Conservation (phyloP, 2,329 filamentous ascomycete genomes). For the Rugonectria rugulosa region DNA sequence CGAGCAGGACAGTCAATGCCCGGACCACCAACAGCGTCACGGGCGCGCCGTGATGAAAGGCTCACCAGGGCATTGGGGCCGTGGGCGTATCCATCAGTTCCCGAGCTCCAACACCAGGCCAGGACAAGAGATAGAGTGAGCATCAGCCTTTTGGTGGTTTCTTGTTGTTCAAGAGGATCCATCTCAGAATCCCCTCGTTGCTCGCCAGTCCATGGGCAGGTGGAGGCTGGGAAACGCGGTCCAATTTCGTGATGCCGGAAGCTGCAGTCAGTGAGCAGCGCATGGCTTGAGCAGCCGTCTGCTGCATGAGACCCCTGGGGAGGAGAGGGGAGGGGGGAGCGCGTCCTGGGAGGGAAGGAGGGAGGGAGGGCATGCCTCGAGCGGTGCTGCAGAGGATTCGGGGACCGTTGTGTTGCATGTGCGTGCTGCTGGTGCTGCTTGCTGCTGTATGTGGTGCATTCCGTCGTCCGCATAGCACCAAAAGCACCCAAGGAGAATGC, state of each 20-base stretch:
- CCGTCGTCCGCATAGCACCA: constrained; percentile 4
- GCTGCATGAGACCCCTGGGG: constrained; percentile 14
- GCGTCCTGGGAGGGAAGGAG: neutral
- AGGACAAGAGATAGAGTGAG: neutral
- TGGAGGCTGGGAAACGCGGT: constrained; percentile 18
- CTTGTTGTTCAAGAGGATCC: constrained; percentile 16
- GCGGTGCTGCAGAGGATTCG: neutral
- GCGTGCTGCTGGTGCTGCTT: constrained; percentile 10
- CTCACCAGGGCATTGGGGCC: constrained; percentile 23
- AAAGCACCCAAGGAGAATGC: constrained; percentile 13
- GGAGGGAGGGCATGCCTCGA: neutral
- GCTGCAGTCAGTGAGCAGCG: constrained; percentile 11
- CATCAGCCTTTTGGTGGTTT: constrained; percentile 19
- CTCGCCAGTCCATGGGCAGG: constrained; percentile 13
- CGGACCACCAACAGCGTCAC: constrained; percentile 26
- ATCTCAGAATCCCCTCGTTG: constrained; percentile 21
- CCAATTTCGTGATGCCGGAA: constrained; percentile 14
- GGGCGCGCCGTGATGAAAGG: constrained; percentile 29
- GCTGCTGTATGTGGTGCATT: constrained; percentile 12
- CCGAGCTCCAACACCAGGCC: constrained; percentile 12
- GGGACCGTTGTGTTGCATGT: constrained; percentile 15
- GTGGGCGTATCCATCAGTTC: constrained; percentile 31
- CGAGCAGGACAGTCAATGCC: constrained; percentile 25
- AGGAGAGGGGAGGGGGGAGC: neutral
- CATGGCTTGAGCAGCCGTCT: constrained; percentile 9